Conservation (phyloP, 139 green algal species). For the Micractinium conductrix region DNA sequence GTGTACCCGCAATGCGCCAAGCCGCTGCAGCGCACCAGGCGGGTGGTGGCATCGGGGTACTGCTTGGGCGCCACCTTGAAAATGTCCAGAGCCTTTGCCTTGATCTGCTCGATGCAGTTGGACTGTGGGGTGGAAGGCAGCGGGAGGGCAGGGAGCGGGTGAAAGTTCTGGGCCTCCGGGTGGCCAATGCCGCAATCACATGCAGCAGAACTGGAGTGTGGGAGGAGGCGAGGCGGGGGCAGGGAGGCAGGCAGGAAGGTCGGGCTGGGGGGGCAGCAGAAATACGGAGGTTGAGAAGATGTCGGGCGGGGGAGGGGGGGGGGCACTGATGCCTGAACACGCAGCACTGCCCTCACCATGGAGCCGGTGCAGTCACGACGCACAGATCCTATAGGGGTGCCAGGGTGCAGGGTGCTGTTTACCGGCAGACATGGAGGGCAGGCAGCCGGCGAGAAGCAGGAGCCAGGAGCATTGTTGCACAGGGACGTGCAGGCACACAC, state of each 20-base stretch:
- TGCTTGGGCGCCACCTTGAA: background rate
- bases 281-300: background rate
- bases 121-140: conserved; percentile 2
- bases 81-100: conserved; percentile 35
- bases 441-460: no score
- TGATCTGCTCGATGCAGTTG: conserved; percentile 5
- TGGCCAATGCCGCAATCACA: no score
- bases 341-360: conserved; percentile 11
- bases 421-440: no score
- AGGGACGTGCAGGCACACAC: no score
- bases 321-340: background rate
- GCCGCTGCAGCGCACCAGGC: conserved; percentile 13
- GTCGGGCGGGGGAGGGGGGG: background rate
- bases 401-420: no score
- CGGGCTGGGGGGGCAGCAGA: background rate
- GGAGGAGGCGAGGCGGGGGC: background rate
- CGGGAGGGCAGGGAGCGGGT: background rate
- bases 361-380: conserved; percentile 38
- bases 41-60: conserved; percentile 20
- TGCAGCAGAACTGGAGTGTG: background rate
- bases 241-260: no score
- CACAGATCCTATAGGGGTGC: no score
- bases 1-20: background rate
- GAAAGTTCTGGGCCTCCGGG: background rate
- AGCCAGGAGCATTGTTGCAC: no score